phyloP scores from a whole-genome alignment of 2,329 filamentous ascomycete genomes.

The Aspergillus felis region DNA sequence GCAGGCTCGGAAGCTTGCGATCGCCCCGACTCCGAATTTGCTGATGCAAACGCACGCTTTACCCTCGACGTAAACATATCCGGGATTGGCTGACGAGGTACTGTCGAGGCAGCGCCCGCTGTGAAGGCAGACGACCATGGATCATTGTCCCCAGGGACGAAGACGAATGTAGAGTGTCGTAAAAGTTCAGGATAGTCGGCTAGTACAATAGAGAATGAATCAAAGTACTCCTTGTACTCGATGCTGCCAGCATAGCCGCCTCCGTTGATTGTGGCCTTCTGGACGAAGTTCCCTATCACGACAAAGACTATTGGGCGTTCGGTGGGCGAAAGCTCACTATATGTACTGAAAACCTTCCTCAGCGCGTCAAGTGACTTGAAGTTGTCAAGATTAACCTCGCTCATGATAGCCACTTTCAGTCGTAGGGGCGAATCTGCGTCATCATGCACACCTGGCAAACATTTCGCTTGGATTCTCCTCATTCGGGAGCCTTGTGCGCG shows the following conservation, averaged over 20 bases:
- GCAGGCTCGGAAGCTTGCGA: conserved; percentile 49
- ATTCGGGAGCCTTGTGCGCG: conserved; percentile 77
- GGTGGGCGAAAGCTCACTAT: conserved; percentile 62
- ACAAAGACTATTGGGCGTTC: conserved; percentile 74
- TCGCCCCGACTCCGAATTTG: conserved; percentile 65
- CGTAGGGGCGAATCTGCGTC: conserved; percentile 29
- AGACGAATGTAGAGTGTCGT: conserved; percentile 76
- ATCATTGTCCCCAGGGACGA: conserved; percentile 94
- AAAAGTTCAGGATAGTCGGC: conserved; percentile 80
- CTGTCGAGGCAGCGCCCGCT: conserved; percentile 44
- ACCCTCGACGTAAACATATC: conserved; percentile 87
- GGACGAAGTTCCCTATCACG: conserved; percentile 78
- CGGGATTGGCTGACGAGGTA: conserved; percentile 59
- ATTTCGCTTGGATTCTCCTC: conserved; percentile 70
- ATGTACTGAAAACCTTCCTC: conserved; percentile 70
- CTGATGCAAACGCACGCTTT: conserved; percentile 71
- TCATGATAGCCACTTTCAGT: conserved; percentile 67
- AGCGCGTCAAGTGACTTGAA: conserved; percentile 78
- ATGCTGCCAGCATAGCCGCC: conserved; percentile 75
- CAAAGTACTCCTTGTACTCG: conserved; percentile 95
- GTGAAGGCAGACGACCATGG: conserved; percentile 88
- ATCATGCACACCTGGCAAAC: conserved; percentile 47
- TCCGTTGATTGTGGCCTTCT: conserved; percentile 56
- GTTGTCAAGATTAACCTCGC: conserved; percentile 82
- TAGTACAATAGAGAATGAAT: conserved; percentile 76